Conservation (phyloP, 2,329 filamentous ascomycete species). For the Penicillium sp. region DNA sequence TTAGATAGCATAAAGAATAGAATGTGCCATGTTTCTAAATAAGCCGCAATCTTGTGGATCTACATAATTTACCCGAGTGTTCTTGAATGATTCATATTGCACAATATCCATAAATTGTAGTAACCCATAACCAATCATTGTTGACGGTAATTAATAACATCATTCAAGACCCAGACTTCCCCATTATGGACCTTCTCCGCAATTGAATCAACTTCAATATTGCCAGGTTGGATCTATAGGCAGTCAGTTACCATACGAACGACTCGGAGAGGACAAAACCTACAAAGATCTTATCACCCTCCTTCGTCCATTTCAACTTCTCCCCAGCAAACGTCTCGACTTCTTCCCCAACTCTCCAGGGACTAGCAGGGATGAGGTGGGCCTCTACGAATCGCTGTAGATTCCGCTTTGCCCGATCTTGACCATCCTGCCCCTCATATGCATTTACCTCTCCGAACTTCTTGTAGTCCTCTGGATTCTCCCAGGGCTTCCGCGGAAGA, state of each 20-base stretch:
- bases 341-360: slow-evolving; percentile 71
- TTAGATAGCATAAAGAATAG: slow-evolving; percentile 12
- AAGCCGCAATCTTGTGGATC: background rate
- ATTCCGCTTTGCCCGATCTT: slow-evolving; percentile 74
- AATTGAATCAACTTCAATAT: slow-evolving; percentile 73
- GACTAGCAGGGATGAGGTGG: slow-evolving; percentile 73
- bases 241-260: background rate
- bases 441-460: slow-evolving; percentile 62
- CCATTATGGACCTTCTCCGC: slow-evolving; percentile 80
- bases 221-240: slow-evolving; percentile 63
- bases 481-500: slow-evolving; percentile 74
- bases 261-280: slow-evolving; percentile 32
- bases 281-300: slow-evolving; percentile 63
- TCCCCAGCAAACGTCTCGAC: slow-evolving; percentile 66
- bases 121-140: slow-evolving; percentile 12
- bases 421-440: slow-evolving; percentile 73
- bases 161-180: slow-evolving; percentile 76
- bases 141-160: slow-evolving; percentile 55
- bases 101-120: slow-evolving; percentile 6
- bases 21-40: slow-evolving; percentile 1
- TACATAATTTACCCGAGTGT: background rate
- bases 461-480: slow-evolving; percentile 70
- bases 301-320: slow-evolving; percentile 80
- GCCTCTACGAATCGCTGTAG: slow-evolving; percentile 78
- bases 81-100: background rate